Evolutionary conservation across 306 rosid species (phyloP), one percentile per base, ranked within the genome.

Genomic region (Dalbergia oliveri): DNA sequence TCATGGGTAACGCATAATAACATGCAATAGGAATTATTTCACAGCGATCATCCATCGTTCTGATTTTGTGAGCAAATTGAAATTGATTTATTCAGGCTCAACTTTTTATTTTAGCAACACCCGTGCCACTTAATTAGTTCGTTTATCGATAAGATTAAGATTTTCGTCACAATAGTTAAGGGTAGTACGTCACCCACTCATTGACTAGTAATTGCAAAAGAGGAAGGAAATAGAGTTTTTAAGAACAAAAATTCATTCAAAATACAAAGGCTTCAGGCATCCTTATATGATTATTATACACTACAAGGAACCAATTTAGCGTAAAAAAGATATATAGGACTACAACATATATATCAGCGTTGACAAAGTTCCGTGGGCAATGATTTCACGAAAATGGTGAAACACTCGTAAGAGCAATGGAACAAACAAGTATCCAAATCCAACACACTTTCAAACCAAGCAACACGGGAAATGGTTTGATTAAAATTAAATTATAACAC

Each of bases 341-440:
- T 12, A 11, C 57, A 5, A 9, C 57, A 26, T 26, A 69, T 66
- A 26, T 26, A 69, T 66, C 39, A 26, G 13, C 11, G 10, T 26
- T 59, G 19, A 26, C 33, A 47, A 9, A 56, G 66, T 15, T 79
- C 8, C 8, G 35, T 63, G 23, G 49, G 19, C n/a, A 44, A 45
- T 23, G 51, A 69, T 51, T 56, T 62, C 21, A 65, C 4, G 12
- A 21, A 33, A 56, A 72, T 7, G 33, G 44, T 8, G 9, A 49
- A 61, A 31, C 56, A 19, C 9, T 63, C 34, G 5, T 37, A 23
- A 56, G 21, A 16, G 60, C 47, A 23, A 65, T 49, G 64, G 61
- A 57, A 72, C 56, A 60, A 39, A 21, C 31, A 43, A 31, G 45
- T 23, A 44, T 60, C 62, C 19, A 62, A 53, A 74, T 26, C 33